Conservation (phyloP, 1,284 basidiomycete species). For the Phenoliferia sp. region DNA sequence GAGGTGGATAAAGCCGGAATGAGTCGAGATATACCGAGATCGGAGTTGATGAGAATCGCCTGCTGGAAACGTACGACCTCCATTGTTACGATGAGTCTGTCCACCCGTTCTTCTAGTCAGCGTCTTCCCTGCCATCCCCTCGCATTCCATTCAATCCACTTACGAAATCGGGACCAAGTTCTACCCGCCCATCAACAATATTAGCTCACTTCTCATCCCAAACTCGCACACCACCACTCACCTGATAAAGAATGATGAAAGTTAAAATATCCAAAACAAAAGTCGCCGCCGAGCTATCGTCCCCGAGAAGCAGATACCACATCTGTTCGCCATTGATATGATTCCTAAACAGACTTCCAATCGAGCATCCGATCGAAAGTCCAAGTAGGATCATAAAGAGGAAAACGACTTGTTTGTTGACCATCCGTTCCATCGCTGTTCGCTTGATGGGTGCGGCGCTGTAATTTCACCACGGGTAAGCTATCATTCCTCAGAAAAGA, state of each 20-base stretch:
- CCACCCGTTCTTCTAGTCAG: neutral
- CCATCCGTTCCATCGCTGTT: constrained; percentile 91
- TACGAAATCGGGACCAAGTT: constrained; percentile 95
- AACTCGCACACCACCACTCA: neutral
- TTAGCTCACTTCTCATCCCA: neutral
- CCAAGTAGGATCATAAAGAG: constrained; percentile 83
- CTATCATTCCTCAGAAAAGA: neutral
- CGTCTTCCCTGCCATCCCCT: neutral
- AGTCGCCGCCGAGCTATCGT: constrained; percentile 48
- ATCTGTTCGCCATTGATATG: constrained; percentile 32
- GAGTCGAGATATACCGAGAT: constrained; percentile 44
- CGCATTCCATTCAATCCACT: constrained; percentile 12
- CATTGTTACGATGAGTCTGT: constrained; percentile 90
- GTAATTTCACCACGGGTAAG: neutral
- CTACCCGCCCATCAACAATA: constrained; percentile 54
- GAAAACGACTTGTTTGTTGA: constrained; percentile 96
- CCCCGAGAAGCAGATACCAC: constrained; percentile 47
- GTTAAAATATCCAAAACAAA: constrained; percentile 79
- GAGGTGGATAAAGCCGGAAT: constrained; percentile 55
- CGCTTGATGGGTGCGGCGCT: constrained; percentile 93
- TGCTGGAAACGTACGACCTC: constrained; percentile 99
- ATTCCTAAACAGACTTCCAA: constrained; percentile 82
- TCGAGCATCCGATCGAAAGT: constrained; percentile 83
- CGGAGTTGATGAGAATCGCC: constrained; percentile 92
- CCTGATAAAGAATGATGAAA: constrained; percentile 61